phyloP scores from a whole-genome alignment of 2,329 filamentous ascomycete species.

The Beauveria brongniartii region DNA sequence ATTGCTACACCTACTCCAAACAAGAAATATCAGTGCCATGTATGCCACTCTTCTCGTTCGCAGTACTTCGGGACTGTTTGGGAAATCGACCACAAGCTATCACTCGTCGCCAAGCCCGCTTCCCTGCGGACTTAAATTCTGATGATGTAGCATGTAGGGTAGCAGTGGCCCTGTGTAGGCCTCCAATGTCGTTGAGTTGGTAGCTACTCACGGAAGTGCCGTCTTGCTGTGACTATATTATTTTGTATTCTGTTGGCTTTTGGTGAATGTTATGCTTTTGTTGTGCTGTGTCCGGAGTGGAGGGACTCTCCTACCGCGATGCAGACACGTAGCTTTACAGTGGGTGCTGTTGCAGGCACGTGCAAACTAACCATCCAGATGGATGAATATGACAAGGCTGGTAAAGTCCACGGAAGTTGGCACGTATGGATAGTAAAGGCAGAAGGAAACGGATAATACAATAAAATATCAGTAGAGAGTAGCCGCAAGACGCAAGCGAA shows the following conservation, averaged over 20 bases:
- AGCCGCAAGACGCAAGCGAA: not conserved
- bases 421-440: not conserved
- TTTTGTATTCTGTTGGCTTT: too few species aligned
- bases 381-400: not conserved
- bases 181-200: not conserved
- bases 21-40: not conserved
- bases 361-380: not conserved
- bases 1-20: slow-evolving; percentile 3
- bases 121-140: not conserved
- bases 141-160: not conserved
- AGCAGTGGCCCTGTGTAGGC: not conserved
- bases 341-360: not conserved
- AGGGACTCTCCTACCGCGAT: not conserved
- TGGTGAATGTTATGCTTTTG: not conserved
- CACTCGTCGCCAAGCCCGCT: too few species aligned
- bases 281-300: too few species aligned
- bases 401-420: not conserved
- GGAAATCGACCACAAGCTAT: too few species aligned
- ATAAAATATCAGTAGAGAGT: not conserved
- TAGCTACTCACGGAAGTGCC: not conserved
- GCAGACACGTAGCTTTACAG: not conserved
- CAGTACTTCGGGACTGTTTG: too few species aligned
- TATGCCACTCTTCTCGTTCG: too few species aligned
- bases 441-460: too few species aligned
- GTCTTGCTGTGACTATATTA: not conserved